Conservation (phyloP, 2,329 filamentous ascomycete genomes). For the Alternaria sp. region DNA sequence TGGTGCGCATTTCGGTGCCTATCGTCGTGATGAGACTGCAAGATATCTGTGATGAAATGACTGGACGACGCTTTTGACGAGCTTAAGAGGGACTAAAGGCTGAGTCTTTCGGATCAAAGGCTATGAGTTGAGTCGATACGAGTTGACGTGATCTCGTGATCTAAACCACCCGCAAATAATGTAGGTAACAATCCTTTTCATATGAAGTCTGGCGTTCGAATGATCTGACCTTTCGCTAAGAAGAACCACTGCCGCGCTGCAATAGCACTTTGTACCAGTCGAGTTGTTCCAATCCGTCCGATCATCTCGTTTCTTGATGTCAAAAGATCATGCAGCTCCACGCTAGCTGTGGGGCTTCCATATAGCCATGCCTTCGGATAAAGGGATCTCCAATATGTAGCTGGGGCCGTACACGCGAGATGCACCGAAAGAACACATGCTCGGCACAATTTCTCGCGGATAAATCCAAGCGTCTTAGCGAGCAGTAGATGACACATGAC, state of each 20-base stretch:
- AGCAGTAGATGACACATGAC: rapidly evolving
- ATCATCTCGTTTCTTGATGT: not conserved
- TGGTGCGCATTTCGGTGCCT: slow-evolving; percentile 18
- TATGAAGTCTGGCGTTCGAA: not conserved
- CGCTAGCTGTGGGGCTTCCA: not conserved
- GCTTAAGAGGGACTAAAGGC: not conserved
- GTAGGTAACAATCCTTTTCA: not conserved
- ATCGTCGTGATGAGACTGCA: not conserved
- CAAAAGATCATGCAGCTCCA: not conserved
- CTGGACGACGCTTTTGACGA: not conserved
- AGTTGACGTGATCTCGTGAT: not conserved
- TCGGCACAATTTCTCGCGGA: not conserved
- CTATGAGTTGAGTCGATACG: not conserved
- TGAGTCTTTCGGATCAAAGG: not conserved
- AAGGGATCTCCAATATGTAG: not conserved
- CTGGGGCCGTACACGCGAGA: not conserved
- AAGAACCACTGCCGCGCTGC: not conserved
- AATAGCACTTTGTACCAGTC: not conserved
- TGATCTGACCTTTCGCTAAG: not conserved
- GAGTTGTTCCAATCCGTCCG: not conserved
- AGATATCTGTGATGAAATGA: not conserved
- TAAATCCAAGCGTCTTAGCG: not conserved
- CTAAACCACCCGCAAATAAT: not conserved
- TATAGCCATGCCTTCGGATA: not conserved
- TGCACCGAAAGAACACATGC: not conserved